These are phyloP conservation scores for Citrus maxima DNA, from an alignment of 345 rosid species.

Conservation along the genomic window DNA sequence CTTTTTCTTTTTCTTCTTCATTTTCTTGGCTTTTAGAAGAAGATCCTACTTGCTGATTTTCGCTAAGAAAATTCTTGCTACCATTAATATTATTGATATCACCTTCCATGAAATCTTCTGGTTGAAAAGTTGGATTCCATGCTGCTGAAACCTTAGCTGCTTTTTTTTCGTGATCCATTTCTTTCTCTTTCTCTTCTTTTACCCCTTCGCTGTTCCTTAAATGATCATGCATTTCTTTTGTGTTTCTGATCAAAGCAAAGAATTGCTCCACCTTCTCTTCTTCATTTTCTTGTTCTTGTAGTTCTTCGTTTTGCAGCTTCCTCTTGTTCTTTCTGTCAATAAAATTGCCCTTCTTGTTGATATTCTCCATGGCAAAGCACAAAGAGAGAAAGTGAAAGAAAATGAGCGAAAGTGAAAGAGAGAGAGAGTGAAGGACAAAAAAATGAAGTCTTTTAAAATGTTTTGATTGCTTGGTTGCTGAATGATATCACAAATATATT, in stretches of 20 bases:
- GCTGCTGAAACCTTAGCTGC: neutral
- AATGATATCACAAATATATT: neutral
- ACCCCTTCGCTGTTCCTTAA: neutral
- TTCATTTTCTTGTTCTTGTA: constrained; percentile 3
- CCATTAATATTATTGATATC: neutral
- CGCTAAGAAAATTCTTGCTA: neutral
- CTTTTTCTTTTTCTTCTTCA: neutral
- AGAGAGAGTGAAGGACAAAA: neutral
- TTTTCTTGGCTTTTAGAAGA: constrained; percentile 1
- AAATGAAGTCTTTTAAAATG: neutral
- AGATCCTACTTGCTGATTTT: constrained; percentile 10
- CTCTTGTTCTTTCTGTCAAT: constrained; percentile 23
- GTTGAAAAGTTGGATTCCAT: constrained; percentile 28
- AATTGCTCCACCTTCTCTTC: constrained; percentile 30
- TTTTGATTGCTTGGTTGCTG: neutral
- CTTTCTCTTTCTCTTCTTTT: neutral
- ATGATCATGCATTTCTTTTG: constrained; percentile 23
- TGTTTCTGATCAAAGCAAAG: constrained; percentile 30
- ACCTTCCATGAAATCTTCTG: constrained; percentile 21
- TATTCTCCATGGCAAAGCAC: constrained; percentile 1
- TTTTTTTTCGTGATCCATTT: neutral
- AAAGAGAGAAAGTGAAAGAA: neutral
- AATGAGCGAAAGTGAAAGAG: neutral
- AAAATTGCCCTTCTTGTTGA: neutral
- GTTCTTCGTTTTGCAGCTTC: constrained; percentile 6